Conservation (phyloP, 768 basidiomycete genomes). For the Hygrophorus pudorinus region DNA sequence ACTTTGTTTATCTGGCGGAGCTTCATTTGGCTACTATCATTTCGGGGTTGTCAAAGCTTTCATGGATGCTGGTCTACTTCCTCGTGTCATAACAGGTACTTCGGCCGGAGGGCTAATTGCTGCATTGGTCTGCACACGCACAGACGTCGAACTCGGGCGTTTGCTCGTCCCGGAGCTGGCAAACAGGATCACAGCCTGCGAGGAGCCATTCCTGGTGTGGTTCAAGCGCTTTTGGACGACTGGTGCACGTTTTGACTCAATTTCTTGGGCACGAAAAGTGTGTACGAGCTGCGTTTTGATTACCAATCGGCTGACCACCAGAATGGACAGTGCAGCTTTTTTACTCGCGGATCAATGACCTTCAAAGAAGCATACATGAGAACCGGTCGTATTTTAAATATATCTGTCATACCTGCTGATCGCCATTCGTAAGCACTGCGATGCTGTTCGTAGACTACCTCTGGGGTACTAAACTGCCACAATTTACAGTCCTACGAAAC, state of each 20-base stretch:
- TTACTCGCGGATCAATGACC: constrained; percentile 88
- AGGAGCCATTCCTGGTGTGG: constrained; percentile 68
- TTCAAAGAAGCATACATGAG: constrained; percentile 91
- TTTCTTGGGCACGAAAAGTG: constrained; percentile 88
- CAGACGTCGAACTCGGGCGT: constrained; percentile 72
- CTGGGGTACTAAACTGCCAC: background rate
- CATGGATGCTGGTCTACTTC: constrained; percentile 75
- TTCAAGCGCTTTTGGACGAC: constrained; percentile 66
- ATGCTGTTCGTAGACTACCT: constrained; percentile 9
- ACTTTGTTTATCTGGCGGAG: constrained; percentile 92
- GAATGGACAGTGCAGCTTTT: constrained; percentile 60
- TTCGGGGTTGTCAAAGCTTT: constrained; percentile 90
- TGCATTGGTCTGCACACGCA: constrained; percentile 74
- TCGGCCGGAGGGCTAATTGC: constrained; percentile 83
- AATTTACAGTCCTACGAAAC: constrained; percentile 71
- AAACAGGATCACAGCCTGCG: constrained; percentile 70
- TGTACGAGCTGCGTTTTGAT: constrained; percentile 5
- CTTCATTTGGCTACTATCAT: constrained; percentile 91
- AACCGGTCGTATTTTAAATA: constrained; percentile 89
- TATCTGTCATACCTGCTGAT: constrained; percentile 87
- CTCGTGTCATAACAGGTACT: constrained; percentile 90
- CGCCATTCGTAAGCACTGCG: constrained; percentile 56
- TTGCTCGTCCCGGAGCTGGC: constrained; percentile 80
- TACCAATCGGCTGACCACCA: background rate
- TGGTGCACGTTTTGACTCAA: constrained; percentile 91